These are phyloP conservation scores for Stagonosporopsis vannaccii DNA, from an alignment of 2,329 filamentous ascomycete genomes.

Conservation along the genomic window DNA sequence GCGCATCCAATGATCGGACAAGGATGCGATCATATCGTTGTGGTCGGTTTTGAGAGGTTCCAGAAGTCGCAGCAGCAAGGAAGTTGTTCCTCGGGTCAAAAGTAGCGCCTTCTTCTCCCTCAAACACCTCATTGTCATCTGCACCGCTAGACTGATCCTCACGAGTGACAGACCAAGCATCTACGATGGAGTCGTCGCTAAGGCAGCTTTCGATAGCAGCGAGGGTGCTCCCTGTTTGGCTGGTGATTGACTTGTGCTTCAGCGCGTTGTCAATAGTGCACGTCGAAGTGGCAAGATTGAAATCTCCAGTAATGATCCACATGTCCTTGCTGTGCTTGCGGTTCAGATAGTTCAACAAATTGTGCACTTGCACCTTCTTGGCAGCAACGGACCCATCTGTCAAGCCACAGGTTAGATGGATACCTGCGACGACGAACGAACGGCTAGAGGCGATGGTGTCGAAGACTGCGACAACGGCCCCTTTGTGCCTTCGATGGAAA, in stretches of 20 bases:
- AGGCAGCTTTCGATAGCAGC: slow-evolving; percentile 58
- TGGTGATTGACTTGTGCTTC: slow-evolving; percentile 62
- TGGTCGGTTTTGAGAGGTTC: slow-evolving; percentile 65
- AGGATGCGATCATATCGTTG: slow-evolving; percentile 72
- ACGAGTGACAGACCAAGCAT: slow-evolving; percentile 60
- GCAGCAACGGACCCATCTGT: slow-evolving; percentile 64
- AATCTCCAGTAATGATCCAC: slow-evolving; percentile 69
- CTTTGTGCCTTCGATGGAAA: slow-evolving; percentile 65
- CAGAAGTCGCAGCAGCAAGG: slow-evolving; percentile 62
- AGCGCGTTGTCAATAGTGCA: slow-evolving; percentile 63
- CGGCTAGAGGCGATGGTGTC: slow-evolving; percentile 42
- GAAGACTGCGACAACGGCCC: slow-evolving; percentile 60
- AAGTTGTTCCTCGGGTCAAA: slow-evolving; percentile 67
- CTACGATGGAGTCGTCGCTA: slow-evolving; percentile 57
- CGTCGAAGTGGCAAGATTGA: slow-evolving; percentile 68
- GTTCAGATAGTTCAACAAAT: slow-evolving; percentile 58
- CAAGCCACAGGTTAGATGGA: slow-evolving; percentile 69
- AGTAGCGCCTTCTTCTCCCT: slow-evolving; percentile 70
- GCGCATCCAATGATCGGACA: slow-evolving; percentile 53
- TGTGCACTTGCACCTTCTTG: slow-evolving; percentile 65
- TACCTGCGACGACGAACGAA: slow-evolving; percentile 61
- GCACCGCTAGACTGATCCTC: slow-evolving; percentile 53
- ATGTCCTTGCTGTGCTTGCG: slow-evolving; percentile 53
- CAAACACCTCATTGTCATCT: slow-evolving; percentile 50
- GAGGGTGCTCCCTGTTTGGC: slow-evolving; percentile 55